Evolutionary conservation across 164 flowering plant genomes (phyloP).

Genomic region (Tinospora cordifolia): DNA sequence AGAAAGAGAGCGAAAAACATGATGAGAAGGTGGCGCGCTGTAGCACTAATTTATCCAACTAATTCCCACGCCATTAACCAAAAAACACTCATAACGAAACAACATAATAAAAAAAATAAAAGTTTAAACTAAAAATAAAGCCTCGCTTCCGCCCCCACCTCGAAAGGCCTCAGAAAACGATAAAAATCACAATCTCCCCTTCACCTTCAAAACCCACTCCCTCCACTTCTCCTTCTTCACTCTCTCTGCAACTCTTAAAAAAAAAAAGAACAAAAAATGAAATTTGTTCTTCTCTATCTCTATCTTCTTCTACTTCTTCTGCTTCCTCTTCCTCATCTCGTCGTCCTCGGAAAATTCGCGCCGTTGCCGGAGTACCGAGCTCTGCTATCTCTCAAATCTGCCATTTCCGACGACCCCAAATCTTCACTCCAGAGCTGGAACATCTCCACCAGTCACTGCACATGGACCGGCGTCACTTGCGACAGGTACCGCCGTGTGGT

Average conservation of each 20-base stretch:
- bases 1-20: constrained; percentile 6
- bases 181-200: neutral
- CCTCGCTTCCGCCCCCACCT: neutral
- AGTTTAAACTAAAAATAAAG: neutral
- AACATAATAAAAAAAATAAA: neutral
- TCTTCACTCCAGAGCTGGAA: constrained; percentile 48
- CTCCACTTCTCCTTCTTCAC: neutral
- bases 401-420: constrained; percentile 51
- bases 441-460: constrained; percentile 45
- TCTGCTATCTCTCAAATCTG: constrained; percentile 54
- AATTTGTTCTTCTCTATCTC: constrained; percentile 6
- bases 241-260: constrained; percentile 4
- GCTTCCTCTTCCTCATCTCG: constrained; percentile 7
- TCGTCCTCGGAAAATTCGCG: constrained; percentile 20
- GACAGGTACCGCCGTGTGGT: constrained; percentile 44
- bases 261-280: constrained; percentile 19
- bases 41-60: neutral
- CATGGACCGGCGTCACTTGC: constrained; percentile 68
- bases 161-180: neutral
- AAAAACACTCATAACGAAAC: neutral
- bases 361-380: constrained; percentile 46
- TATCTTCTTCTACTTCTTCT: constrained; percentile 12
- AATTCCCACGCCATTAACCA: neutral
- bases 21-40: constrained; percentile 10
- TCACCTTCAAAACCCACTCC: neutral